Evolutionary conservation across 257 asterid genomes (phyloP).

Genomic region (Ophiorrhiza pumila): DNA sequence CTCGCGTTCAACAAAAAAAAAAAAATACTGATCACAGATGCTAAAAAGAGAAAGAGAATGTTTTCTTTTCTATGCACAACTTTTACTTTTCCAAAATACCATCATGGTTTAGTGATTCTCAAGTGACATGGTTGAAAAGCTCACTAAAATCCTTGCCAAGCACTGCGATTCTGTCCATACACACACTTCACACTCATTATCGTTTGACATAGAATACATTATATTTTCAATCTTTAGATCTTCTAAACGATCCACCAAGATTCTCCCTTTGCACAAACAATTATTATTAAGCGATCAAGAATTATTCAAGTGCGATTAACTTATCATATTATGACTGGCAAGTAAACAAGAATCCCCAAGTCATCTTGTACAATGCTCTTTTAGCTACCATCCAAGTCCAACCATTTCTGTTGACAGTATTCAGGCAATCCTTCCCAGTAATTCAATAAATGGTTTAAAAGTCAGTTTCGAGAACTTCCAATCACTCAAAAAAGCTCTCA

Average conservation of each 20-base stretch:
- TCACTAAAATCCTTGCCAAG: neutral
- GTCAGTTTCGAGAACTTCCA: constrained; percentile 9
- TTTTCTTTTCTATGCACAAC: neutral
- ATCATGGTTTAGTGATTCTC: neutral
- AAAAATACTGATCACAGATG: neutral
- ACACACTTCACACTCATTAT: neutral
- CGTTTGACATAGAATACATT: neutral
- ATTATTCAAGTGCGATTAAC: neutral
- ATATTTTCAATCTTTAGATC: neutral
- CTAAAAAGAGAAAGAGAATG: neutral
- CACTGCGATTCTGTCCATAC: neutral
- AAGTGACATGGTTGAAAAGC: neutral
- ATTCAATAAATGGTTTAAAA: neutral
- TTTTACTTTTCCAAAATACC: constrained; percentile 1
- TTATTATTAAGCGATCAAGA: neutral
- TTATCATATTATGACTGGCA: neutral
- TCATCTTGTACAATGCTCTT: neutral
- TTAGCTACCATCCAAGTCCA: constrained; percentile 7
- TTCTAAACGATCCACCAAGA: constrained; percentile 14
- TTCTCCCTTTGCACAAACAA: constrained; percentile 1
- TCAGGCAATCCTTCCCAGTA: constrained; percentile 8
- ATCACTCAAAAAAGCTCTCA: constrained; percentile 4
- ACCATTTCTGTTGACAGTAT: neutral
- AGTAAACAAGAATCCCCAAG: neutral
- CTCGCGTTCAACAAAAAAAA: neutral